Evolutionary conservation across 2,329 filamentous ascomycete genomes (phyloP), one percentile per base, ranked within the genome.

Genomic region (Sporothrix humicola): DNA sequence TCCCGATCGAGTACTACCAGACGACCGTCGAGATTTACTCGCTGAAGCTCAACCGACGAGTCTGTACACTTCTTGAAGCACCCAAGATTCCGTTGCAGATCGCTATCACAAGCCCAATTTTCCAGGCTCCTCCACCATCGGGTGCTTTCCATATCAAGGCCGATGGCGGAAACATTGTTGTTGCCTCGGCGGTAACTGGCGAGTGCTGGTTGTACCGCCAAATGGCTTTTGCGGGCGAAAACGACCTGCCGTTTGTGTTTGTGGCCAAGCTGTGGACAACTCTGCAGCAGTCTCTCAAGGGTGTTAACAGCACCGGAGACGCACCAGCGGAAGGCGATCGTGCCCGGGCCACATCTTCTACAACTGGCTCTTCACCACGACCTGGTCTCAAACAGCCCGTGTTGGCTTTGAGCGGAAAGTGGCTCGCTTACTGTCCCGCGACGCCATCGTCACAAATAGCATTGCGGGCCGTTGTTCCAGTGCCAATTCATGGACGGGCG

Each of bases 201-300:
- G 95, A 98, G 82, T 90, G 95, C 63, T 97, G 92, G 86, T 84
- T 97, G 8, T 98, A 88, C 77, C 83, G 86, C 9, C 87, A 90
- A 75, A 80, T 84, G 9, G 77, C 82, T 10, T 79, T 82, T 37
- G 79, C 82, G 0, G 82, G 83, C 65, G 86, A 87, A 26, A 79
- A 81, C 0, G 82, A 82, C 26, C 76, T 83, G 61, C 79, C 81
- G 17, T 91, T 87, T 80, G 84, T 82, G 52, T 98, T 94, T 78
- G 85, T 96, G 72, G 95, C 92, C 23, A 99, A 99, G 82, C 84
- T 97, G 20, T 99, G 96, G 96, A 98, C 96, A 0, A 91, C 90
- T 61, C 85, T 97, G 42, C 93, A 96, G 79, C 87, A 90, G 76
- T 83, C 84, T 44, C 81, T 84, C 20, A 85, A 85, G 74, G 83